Conservation (phyloP, 2,329 filamentous ascomycete genomes). For the Pseudofabraea citricarpa region DNA sequence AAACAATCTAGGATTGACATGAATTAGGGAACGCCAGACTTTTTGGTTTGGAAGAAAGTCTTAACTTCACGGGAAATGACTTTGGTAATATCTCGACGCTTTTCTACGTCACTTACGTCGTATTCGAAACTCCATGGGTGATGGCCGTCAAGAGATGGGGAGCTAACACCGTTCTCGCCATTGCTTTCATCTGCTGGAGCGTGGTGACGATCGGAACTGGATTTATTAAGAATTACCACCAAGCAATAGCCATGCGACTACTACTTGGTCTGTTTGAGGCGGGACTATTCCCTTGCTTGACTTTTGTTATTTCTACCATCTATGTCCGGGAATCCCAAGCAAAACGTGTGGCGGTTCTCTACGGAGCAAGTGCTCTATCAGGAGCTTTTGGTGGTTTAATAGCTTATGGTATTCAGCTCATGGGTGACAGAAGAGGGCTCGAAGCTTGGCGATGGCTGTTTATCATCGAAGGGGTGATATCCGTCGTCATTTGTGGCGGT, state of each 20-base stretch:
- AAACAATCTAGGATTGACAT: background rate
- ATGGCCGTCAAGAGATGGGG: background rate
- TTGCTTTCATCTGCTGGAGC: background rate
- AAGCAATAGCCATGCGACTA: background rate
- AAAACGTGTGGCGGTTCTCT: background rate
- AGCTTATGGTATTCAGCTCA: slow-evolving; percentile 33
- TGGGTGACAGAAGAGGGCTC: slow-evolving; percentile 40
- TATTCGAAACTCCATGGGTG: background rate
- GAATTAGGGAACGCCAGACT: background rate
- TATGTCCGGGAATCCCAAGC: background rate
- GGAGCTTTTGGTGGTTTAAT: slow-evolving; percentile 23
- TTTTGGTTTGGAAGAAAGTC: background rate
- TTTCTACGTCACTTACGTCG: background rate
- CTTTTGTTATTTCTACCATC: background rate
- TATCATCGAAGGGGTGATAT: slow-evolving; percentile 20
- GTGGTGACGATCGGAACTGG: background rate
- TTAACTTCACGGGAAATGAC: background rate
- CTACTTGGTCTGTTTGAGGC: background rate
- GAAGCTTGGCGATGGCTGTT: slow-evolving; percentile 40
- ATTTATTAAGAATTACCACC: background rate
- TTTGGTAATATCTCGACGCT: background rate
- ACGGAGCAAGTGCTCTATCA: slow-evolving; percentile 15
- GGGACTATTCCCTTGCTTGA: background rate
- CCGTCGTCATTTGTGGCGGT: slow-evolving; percentile 18
- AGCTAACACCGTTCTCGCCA: background rate